phyloP scores from a whole-genome alignment of 257 asterid genomes.

The Salvia hispanica region DNA sequence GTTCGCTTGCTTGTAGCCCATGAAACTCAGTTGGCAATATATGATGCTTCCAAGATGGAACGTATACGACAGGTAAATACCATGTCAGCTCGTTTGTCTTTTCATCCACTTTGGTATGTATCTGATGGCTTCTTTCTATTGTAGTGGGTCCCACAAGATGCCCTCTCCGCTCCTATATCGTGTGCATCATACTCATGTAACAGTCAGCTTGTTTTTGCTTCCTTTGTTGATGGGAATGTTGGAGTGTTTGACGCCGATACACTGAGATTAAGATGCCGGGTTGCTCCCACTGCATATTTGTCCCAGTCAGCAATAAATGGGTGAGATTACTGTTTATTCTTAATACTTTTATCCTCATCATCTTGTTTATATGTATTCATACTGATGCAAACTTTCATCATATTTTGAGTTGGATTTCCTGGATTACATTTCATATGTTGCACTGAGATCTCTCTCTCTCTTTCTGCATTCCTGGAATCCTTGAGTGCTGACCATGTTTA shows the following conservation, averaged over 20 bases:
- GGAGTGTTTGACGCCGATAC: slow-evolving; percentile 95
- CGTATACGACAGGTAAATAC: slow-evolving; percentile 77
- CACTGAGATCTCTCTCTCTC: background rate
- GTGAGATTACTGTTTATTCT: slow-evolving; percentile 46
- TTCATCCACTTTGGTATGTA: background rate
- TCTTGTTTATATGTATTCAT: background rate
- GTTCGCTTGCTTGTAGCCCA: slow-evolving; percentile 82
- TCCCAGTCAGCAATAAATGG: slow-evolving; percentile 67
- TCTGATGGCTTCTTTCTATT: slow-evolving; percentile 32
- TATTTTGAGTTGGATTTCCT: background rate
- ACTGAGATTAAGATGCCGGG: slow-evolving; percentile 79
- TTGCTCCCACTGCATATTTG: slow-evolving; percentile 76
- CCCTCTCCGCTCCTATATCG: slow-evolving; percentile 85
- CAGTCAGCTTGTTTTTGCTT: slow-evolving; percentile 83
- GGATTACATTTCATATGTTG: background rate
- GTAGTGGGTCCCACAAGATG: slow-evolving; percentile 96
- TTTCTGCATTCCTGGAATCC: background rate
- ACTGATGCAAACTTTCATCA: too few relatives aligned
- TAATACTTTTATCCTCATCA: background rate
- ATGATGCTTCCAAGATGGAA: slow-evolving; percentile 90
- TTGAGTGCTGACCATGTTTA: background rate
- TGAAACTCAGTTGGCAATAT: slow-evolving; percentile 86
- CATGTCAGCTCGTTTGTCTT: slow-evolving; percentile 3
- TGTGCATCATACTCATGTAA: slow-evolving; percentile 94
- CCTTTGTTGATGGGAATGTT: slow-evolving; percentile 78